Percentiles rank a stretch among this genome's conserved stretches.
phyloP scores from a whole-genome alignment of 176 grass and related monocot species.

The Cymbopogon citratus region DNA sequence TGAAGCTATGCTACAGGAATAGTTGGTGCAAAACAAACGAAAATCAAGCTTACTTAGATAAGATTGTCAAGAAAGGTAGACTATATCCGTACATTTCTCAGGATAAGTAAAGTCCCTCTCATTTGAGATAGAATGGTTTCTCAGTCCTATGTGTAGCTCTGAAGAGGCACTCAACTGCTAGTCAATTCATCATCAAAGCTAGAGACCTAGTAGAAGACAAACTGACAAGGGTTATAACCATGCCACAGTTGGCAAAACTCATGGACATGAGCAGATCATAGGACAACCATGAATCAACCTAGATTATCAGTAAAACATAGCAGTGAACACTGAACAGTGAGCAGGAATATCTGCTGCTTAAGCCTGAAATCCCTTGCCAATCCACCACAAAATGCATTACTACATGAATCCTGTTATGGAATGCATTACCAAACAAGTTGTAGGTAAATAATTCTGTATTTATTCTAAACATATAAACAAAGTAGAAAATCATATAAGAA shows the following conservation, averaged over 20 bases:
- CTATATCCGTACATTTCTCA: not conserved
- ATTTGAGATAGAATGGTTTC: not conserved
- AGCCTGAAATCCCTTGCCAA: not conserved
- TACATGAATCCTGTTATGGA: not conserved
- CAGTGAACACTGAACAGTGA: not conserved
- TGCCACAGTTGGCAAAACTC: slow-evolving; percentile 4
- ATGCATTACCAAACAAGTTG: slow-evolving; percentile 15
- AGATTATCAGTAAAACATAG: not conserved
- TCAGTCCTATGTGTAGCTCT: not conserved
- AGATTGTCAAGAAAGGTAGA: slow-evolving; percentile 14
- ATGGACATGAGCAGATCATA: slow-evolving; percentile 1
- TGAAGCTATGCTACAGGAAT: not conserved
- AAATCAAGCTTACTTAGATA: not conserved
- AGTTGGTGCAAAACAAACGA: not conserved
- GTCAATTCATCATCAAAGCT: not conserved
- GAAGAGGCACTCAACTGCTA: slow-evolving; percentile 5
- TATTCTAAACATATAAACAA: not conserved
- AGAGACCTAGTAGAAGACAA: not conserved
- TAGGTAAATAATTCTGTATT: not conserved
- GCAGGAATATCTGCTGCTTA: not conserved
- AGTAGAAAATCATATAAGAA: not conserved
- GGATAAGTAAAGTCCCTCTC: not conserved
- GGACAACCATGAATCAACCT: not conserved
- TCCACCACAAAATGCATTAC: not conserved
- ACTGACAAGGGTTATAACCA: not conserved